phyloP scores from a whole-genome alignment of 345 rosid species.

The Angophora floribunda region DNA sequence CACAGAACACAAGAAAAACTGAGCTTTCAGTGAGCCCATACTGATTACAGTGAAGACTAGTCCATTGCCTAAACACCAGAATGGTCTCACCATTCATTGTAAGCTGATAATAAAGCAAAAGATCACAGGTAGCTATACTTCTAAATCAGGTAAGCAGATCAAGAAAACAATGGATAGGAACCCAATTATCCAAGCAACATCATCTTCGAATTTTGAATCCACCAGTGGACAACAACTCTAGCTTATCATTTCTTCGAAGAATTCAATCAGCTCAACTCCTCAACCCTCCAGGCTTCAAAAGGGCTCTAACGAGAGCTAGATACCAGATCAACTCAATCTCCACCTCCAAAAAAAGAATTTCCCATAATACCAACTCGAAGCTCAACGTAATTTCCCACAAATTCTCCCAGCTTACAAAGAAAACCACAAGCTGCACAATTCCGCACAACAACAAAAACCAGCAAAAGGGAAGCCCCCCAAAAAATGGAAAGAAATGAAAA shows the following conservation, averaged over 20 bases:
- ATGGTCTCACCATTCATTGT: not conserved
- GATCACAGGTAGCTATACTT: not conserved
- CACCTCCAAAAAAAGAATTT: not conserved
- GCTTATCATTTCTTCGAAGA: not conserved
- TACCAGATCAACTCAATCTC: not conserved
- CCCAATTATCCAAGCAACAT: not conserved
- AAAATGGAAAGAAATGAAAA: not conserved
- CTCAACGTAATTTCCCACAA: not conserved
- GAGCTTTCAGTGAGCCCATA: not conserved
- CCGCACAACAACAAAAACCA: conserved; percentile 1
- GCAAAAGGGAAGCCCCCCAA: not conserved
- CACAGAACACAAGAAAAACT: not conserved
- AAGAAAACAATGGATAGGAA: not conserved
- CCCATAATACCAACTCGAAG: not conserved
- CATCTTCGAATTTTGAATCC: not conserved
- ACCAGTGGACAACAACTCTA: not conserved
- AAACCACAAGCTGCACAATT: not conserved
- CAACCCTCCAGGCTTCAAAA: not conserved
- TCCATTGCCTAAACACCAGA: not conserved
- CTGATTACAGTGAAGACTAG: not conserved
- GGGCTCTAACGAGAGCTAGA: not conserved
- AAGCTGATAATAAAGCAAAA: not conserved
- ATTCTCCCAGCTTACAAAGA: not conserved
- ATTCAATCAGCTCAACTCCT: not conserved
- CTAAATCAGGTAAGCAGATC: not conserved